phyloP scores from a whole-genome alignment of 139 green algal species.

The Nannochloris sp. region DNA sequence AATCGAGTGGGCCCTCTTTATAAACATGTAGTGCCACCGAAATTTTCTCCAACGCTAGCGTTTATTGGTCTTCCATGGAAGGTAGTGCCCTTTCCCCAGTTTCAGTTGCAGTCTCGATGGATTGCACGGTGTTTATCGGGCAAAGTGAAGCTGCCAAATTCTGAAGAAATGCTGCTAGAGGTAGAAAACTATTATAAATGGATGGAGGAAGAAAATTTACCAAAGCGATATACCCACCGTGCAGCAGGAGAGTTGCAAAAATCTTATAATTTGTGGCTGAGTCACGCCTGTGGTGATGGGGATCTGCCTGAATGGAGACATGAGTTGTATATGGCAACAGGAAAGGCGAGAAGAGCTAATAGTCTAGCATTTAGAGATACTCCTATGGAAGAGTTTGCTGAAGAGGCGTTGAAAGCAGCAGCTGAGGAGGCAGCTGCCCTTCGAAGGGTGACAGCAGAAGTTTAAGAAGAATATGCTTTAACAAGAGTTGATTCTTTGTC shows the following conservation, averaged over 20 bases:
- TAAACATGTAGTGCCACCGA: slow-evolving; percentile 51
- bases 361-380: background rate
- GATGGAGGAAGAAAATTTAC: background rate
- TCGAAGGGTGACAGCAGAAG: background rate
- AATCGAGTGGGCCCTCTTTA: slow-evolving; percentile 51
- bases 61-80: slow-evolving; percentile 66
- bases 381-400: background rate
- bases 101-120: slow-evolving; percentile 47
- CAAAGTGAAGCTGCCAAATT: slow-evolving; percentile 8
- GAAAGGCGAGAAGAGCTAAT: slow-evolving; percentile 3
- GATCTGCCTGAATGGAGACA: slow-evolving; percentile 19
- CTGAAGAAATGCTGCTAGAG: slow-evolving; percentile 16
- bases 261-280: slow-evolving; percentile 36
- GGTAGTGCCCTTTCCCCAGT: slow-evolving; percentile 48
- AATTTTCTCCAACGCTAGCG: slow-evolving; percentile 39
- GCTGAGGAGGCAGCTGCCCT: background rate
- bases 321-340: slow-evolving; percentile 21
- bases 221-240: slow-evolving; percentile 30
- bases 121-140: slow-evolving; percentile 35
- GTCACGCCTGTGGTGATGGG: background rate
- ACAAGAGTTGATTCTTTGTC: background rate
- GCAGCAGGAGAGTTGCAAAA: slow-evolving; percentile 31
- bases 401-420: background rate
- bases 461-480: background rate
- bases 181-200: background rate